Evolutionary conservation across 768 basidiomycete genomes (phyloP), one percentile per base, ranked within the genome.

Genomic region (Grammothele lineata): DNA sequence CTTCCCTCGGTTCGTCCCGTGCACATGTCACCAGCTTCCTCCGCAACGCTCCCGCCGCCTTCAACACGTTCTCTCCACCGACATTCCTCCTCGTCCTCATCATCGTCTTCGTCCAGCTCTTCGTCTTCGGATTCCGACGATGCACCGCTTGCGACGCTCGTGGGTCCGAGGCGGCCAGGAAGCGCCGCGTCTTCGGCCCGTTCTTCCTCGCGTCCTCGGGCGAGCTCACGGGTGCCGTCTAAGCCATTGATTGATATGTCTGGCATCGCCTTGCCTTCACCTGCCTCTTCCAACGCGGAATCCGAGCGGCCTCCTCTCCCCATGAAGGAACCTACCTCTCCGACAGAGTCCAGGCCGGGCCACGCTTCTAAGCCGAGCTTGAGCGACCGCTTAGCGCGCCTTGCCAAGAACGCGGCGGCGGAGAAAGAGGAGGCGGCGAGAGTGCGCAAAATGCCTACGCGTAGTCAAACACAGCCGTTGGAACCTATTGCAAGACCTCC

Each of bases 101-200:
- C 67, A 51, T 55, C 57, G 7, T 53, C 53, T 15, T 35, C 41
- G 14, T 54, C 58, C 1, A 54, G 49, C 22, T 57, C 57, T 17
- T 58, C 56, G 7, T 61, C 64, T 12, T 62, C 63, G 21, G 80
- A 78, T 43, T 71, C 72, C n/a, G 68, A 85, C 48, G 71, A 82
- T 54, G 75, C 80, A 2, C 87, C 87, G 11, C 71, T 91, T 27
- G 81, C 83, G 1, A 71, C 68, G 1, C 69, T 87, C 27, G 66
- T 85, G 6, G 70, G 71, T 0, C 85, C 87, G 10, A 74, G 70
- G 39, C 74, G 87, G 27, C 85, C 87, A 14, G 85, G 83, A 15
- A 85, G 82, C 53, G 72, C 83, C 2, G 60, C 68, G 10, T 75
- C 74, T 21, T 60, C 60, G 9, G 51, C 53, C 4, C 64, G 68